Base-by-base conservation (phyloP, 2,329 filamentous ascomycete species). In the Catunica adiposa region DNA sequence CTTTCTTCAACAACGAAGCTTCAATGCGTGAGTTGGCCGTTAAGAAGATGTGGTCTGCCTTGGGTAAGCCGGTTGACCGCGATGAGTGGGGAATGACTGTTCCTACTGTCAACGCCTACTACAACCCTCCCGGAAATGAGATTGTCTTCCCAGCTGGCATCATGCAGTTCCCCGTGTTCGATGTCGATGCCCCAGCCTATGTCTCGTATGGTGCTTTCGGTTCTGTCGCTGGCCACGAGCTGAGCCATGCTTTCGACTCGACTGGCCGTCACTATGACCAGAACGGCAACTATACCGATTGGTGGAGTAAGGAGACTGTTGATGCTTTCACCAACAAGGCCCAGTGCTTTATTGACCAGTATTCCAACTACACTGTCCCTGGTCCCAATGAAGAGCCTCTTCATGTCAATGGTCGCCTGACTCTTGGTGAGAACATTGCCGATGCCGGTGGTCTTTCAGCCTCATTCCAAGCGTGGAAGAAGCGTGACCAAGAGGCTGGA, bases 111-210 rank as follows among this genome's bases (percentile, higher is more conserved):
- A 84, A 84, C 61, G 82, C 82, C 1, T 82, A 82, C 61, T 83
- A 84, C 65, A 77, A 79, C 60, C 76, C 75, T 26, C 71, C 74
- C 0, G 74, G 75, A n/a, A 85, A 86, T 62, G 77, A 81, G 62
- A 84, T 86, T 48, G 77, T 80, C 2, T 83, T 86, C 64, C 80
- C 79, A 0, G 80, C 81, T 0, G 83, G 80, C 0, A 83, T 85
- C 56, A 80, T 84, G 75, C 82, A 86, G 63, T 76, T 77, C 2
- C 82, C 83, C 0, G 70, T 81, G 1, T 86, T 85, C 62, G 77
- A 82, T 58, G 73, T 77, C 9, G 68, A 74, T 3, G 72, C 83
- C 0, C 83, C 83, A 0, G 68, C 76, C 23, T 86, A 85, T 61
- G 67, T 86, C 38, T 75, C 75, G 8, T 87, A 84, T 63, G 82